Base-by-base conservation (phyloP, 2,329 filamentous ascomycete species). In the Periglandula ipomoeae region DNA sequence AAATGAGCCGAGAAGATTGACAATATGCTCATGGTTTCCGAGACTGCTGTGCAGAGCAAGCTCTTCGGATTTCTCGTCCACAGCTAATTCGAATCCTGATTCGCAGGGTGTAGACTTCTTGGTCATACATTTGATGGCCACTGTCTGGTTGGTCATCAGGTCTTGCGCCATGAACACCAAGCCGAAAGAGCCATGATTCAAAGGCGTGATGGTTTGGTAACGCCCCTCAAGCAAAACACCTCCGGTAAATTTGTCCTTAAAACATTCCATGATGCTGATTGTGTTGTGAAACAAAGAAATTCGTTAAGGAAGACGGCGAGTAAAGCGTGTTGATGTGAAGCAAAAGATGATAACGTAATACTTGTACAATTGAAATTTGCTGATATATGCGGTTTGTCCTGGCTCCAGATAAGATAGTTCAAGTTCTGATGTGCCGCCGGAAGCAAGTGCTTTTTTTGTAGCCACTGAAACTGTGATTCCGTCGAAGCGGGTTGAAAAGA, bases 161-260 rank as follows among this genome's bases (percentile, higher is more conserved):
- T 98, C 89, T 65, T 78, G 85, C 52, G 91, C 93, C 70, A 89
- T 84, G 70, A 96, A 96, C 60, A 98, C 93, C 88, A 97, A 94
- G 64, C 93, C 93, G 64, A 97, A 98, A 49, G 93, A 97, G 59
- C 93, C 93, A 78, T 96, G 89, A 66, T 98, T 98, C 72, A 98
- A 85, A 50, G 93, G 90, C 58, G 90, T 87, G 62, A 96, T 78
- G 49, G 90, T 95, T 70, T 87, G 77, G 68, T 93, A 98, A 58
- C 93, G 90, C 67, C 88, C 89, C 65, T 87, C 83, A 64, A 95
- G 82, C 64, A 95, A 71, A 69, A 86, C 80, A 68, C 86, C 88
- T 68, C 82, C 75, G 63, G 82, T 74, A 71, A 95, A 93, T 63
- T 82, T 78, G 70, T 89, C 82, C 72, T 84, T 82, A 75, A 95